Base-by-base conservation (phyloP, 169 alveolate genomes). In the Plasmodium inui region DNA sequence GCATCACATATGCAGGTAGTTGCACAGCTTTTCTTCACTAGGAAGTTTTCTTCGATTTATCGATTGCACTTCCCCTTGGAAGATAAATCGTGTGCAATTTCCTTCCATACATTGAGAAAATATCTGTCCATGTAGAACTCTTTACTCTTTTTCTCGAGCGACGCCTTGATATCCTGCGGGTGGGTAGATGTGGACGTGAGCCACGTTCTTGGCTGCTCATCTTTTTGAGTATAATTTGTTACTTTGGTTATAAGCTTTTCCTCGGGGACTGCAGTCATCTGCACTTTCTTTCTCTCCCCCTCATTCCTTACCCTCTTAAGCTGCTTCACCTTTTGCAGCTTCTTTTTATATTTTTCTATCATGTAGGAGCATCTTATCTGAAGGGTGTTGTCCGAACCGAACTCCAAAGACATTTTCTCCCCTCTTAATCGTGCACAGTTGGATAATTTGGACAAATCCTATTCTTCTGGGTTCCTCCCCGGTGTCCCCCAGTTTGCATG, bases 361-460 rank as follows among this genome's bases (percentile, higher is more conserved):
- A 90, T 5, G 72, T 90, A 90, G 86, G 92, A 80, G 70, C 95
- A 90, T 39, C 81, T 90, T 70, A 90, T 90, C 83, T 90, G 95
- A 70, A 81, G 82, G 46, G 55, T 10, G 10, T 90, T 6, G 3
- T 50, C 89, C 34, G 84, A 71, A 44, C 79, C 28, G 76, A 76
- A 28, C 7, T 44, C 39, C 41, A 80, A 9, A 30, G 92, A 70
- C 95, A 90, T 90, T 81, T 90, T 41, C 39, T 41, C 39, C 32
- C 26, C 14, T 53, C 53, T 79, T n/a, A 67, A 50, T 46, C 32
- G 50, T 28, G 17, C 53, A 44, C 67, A 26, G 37, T 67, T 67
- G 41, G 17, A 22, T 19, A 67, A 67, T 19, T 19, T 26, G 30
- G 37, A 37, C 22, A 50, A 14, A 17, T 50, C 26, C 19, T 50